phyloP scores from a whole-genome alignment of 2,329 filamentous ascomycete species.

The Apiospora kogelbergensis region DNA sequence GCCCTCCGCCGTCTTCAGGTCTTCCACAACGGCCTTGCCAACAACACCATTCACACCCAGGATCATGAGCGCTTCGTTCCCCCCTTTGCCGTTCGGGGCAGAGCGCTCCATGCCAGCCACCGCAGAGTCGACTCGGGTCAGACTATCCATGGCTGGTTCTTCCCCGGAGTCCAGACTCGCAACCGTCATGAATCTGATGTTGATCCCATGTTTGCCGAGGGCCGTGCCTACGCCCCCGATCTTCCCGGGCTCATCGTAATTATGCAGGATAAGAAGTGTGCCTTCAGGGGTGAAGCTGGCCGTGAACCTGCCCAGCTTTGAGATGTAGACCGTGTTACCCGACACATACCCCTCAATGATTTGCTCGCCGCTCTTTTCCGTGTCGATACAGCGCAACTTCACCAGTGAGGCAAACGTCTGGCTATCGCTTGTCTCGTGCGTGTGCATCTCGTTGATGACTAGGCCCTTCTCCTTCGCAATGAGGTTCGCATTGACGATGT shows the following conservation, averaged over 20 bases:
- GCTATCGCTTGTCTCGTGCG: constrained; percentile 58
- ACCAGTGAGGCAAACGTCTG: constrained; percentile 67
- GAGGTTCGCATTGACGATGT: constrained; percentile 79
- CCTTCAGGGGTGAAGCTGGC: constrained; percentile 74
- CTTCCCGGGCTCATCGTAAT: constrained; percentile 80
- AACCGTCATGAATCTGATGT: constrained; percentile 81
- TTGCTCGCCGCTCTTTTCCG: constrained; percentile 28
- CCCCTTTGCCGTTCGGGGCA: constrained; percentile 19
- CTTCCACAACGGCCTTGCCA: constrained; percentile 52
- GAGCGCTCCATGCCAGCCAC: constrained; percentile 16
- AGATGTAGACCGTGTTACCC: constrained; percentile 66
- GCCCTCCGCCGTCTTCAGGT: constrained; percentile 49
- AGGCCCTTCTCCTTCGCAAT: constrained; percentile 78
- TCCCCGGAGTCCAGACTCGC: constrained; percentile 42
- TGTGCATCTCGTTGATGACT: constrained; percentile 71
- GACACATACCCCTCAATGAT: constrained; percentile 67
- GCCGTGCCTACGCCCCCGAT: constrained; percentile 76
- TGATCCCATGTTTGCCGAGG: constrained; percentile 69
- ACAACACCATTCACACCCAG: constrained; percentile 70
- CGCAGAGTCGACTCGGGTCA: constrained; percentile 21
- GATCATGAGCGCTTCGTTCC: constrained; percentile 79
- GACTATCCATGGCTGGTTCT: constrained; percentile 12
- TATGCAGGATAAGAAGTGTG: constrained; percentile 74
- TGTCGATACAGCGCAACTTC: constrained; percentile 58
- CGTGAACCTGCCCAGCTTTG: constrained; percentile 70